Percentiles rank a stretch among this genome's conserved stretches.
These are phyloP conservation scores for Candolleomyces eurysporus DNA, from an alignment of 768 basidiomycete genomes.

Conservation along the genomic window DNA sequence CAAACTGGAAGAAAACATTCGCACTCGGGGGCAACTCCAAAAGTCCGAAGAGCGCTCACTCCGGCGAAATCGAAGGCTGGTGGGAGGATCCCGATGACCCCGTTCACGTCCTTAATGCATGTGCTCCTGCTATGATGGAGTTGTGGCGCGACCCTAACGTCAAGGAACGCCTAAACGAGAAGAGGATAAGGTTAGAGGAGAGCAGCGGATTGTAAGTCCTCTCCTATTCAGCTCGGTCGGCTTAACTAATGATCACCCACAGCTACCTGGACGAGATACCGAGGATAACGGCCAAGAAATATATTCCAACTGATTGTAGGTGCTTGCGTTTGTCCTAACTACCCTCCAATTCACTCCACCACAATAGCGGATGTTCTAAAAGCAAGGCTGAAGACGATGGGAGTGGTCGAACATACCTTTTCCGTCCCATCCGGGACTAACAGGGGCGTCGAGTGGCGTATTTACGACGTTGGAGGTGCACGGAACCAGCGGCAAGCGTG, in stretches of 20 bases:
- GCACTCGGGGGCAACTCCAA: slow-evolving; percentile 56
- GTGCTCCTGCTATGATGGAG: slow-evolving; percentile 63
- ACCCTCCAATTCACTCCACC: slow-evolving; percentile 1
- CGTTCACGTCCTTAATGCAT: slow-evolving; percentile 66
- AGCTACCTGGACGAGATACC: slow-evolving; percentile 82
- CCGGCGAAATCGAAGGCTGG: slow-evolving; percentile 75
- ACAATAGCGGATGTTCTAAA: slow-evolving; percentile 70
- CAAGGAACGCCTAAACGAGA: slow-evolving; percentile 59
- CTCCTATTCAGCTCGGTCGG: slow-evolving; percentile 4
- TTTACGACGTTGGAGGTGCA: slow-evolving; percentile 85
- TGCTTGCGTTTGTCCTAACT: slow-evolving; percentile 2
- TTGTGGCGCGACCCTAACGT: slow-evolving; percentile 78
- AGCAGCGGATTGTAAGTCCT: slow-evolving; percentile 78
- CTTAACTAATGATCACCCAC: slow-evolving; percentile 9
- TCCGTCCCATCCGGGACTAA: slow-evolving; percentile 56
- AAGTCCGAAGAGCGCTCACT: slow-evolving; percentile 67
- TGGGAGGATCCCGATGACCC: slow-evolving; percentile 86
- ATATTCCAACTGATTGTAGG: slow-evolving; percentile 75
- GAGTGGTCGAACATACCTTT: slow-evolving; percentile 79
- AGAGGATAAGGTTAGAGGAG: slow-evolving; percentile 70
- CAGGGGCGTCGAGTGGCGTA: slow-evolving; percentile 69
- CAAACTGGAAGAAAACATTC: slow-evolving; percentile 70
- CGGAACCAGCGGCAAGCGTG: slow-evolving; percentile 81
- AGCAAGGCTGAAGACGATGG: slow-evolving; percentile 79
- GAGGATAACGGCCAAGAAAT: slow-evolving; percentile 77